Conservation (phyloP, 352 stramenopile genomes). For the Phytophthora aleatoria region DNA sequence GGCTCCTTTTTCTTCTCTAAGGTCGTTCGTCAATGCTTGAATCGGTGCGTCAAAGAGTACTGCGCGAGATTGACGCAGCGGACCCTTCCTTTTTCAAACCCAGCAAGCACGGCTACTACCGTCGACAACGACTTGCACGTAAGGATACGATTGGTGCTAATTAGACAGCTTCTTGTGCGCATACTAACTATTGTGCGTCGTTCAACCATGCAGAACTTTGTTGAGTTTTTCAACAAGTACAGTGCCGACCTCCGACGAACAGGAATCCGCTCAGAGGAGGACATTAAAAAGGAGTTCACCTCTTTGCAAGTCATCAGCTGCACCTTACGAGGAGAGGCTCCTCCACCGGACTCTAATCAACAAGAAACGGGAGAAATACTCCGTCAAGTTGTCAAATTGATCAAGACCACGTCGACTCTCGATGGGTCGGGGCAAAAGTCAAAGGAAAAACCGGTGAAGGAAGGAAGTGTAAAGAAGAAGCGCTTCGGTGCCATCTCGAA, state of each 20-base stretch:
- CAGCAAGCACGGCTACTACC: conserved; percentile 34
- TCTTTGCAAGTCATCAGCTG: conserved; percentile 54
- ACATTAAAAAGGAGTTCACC: conserved; percentile 74
- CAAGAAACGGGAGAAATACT: conserved; percentile 40
- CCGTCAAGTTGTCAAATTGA: conserved; percentile 65
- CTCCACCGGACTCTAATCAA: conserved; percentile 31
- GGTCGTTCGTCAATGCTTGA: conserved; percentile 69
- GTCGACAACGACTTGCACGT: conserved; percentile 75
- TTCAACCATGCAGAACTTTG: conserved; percentile 46
- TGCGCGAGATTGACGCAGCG: conserved; percentile 59
- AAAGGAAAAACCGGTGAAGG: conserved; percentile 56
- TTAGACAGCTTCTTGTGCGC: neutral
- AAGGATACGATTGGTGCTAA: neutral
- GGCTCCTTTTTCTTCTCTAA: conserved; percentile 88
- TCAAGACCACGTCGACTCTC: conserved; percentile 65
- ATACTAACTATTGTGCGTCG: conserved; percentile 1
- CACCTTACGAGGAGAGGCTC: conserved; percentile 38
- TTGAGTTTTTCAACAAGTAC: conserved; percentile 77
- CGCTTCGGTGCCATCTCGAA: conserved; percentile 41
- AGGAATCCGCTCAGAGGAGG: conserved; percentile 63
- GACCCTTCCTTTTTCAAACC: conserved; percentile 59
- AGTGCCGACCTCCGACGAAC: conserved; percentile 67
- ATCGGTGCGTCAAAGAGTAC: conserved; percentile 75
- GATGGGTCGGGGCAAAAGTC: conserved; percentile 45
- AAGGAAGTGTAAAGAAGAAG: conserved; percentile 52